phyloP scores from a whole-genome alignment of 2,329 filamentous ascomycete species.

The Alternaria ventricosa region DNA sequence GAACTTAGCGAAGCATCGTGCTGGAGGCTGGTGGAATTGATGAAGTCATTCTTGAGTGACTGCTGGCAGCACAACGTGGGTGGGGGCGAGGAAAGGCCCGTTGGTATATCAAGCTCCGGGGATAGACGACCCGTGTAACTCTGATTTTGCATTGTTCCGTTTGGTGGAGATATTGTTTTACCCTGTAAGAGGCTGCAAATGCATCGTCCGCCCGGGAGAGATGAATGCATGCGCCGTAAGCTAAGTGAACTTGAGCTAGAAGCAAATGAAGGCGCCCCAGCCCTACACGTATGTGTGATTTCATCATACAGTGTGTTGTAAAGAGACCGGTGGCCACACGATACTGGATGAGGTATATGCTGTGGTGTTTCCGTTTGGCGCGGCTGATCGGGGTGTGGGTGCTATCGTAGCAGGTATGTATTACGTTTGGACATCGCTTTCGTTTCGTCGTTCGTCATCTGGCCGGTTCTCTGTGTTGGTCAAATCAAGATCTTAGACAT shows the following conservation, averaged over 20 bases:
- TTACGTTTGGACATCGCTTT: not conserved
- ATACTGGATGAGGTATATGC: not conserved
- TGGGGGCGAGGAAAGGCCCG: not conserved
- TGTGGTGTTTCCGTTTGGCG: not conserved
- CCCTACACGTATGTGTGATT: not conserved
- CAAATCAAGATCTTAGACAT: not conserved
- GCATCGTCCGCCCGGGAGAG: not conserved
- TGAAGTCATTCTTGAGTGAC: not conserved
- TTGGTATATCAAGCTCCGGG: not conserved
- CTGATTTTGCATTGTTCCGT: not conserved
- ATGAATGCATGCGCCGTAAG: not conserved
- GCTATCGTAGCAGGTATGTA: not conserved
- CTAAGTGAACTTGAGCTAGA: not conserved
- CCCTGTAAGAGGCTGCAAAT: not conserved
- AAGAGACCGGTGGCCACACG: not conserved
- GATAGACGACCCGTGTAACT: not conserved
- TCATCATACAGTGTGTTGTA: not conserved
- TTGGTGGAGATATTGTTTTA: not conserved
- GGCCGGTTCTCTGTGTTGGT: not conserved
- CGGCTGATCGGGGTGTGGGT: not conserved
- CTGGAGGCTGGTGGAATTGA: not conserved
- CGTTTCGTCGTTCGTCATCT: not conserved
- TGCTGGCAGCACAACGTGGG: not conserved
- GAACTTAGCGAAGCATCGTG: slow-evolving; percentile 8
- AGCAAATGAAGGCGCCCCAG: not conserved